A percentile compares a stretch with the other conserved stretches of the same genome.
phyloP scores from a whole-genome alignment of 1,284 basidiomycete genomes.

The Fomitopsis schrenkii region DNA sequence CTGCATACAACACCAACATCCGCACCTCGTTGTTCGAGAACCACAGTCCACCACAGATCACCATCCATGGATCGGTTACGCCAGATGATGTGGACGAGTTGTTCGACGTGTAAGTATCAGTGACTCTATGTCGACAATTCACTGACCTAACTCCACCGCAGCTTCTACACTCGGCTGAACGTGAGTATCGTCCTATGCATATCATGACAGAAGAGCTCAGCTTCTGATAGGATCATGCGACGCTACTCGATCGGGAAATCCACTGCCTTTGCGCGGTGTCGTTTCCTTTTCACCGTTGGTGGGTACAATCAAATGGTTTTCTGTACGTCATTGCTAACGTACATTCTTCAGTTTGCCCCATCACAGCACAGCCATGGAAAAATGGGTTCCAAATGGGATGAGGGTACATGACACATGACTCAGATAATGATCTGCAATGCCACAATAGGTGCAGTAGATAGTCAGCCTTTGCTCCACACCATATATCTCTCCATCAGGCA shows the following conservation, averaged over 20 bases:
- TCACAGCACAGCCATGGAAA: too few relatives aligned
- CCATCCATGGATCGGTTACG: constrained; percentile 79
- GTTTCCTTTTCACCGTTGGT: constrained; percentile 82
- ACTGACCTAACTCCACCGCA: constrained; percentile 11
- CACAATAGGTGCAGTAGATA: too few relatives aligned
- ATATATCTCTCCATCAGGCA: too few relatives aligned
- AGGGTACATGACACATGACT: too few relatives aligned
- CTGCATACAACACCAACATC: constrained; percentile 62
- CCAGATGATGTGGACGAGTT: constrained; percentile 78
- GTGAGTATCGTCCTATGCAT: constrained; percentile 33
- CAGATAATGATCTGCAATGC: too few relatives aligned
- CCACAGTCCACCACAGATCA: constrained; percentile 77
- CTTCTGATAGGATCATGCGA: constrained; percentile 58
- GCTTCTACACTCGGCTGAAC: constrained; percentile 70
- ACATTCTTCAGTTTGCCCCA: constrained; percentile 59
- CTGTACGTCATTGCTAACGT: neutral
- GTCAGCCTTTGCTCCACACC: too few relatives aligned
- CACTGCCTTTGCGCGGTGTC: constrained; percentile 76
- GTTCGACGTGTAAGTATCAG: constrained; percentile 69
- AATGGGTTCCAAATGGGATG: too few relatives aligned
- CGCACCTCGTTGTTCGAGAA: constrained; percentile 75
- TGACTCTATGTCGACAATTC: neutral
- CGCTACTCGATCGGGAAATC: constrained; percentile 66
- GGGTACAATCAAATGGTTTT: constrained; percentile 28
- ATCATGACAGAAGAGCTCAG: constrained; percentile 6